Conservation (phyloP, 148 eudicot species). For the Silene conica region DNA sequence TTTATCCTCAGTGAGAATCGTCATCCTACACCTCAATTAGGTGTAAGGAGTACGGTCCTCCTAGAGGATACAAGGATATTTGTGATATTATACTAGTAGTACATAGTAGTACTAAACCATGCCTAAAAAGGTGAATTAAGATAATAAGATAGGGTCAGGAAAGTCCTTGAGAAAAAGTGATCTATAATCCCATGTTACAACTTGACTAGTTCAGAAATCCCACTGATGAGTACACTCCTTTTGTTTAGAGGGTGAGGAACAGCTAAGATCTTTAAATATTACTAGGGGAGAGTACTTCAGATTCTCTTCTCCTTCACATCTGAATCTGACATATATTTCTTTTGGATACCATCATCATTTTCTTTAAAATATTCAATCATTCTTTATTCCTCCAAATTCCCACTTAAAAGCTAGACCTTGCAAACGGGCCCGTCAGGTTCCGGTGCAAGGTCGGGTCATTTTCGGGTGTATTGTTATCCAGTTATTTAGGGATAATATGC, state of each 20-base stretch:
- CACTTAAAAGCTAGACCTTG: too few relatives aligned
- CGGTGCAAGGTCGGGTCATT: too few relatives aligned
- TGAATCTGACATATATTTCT: slow-evolving; percentile 29
- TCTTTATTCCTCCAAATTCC: neutral
- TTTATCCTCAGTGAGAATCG: too few relatives aligned
- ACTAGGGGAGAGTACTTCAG: slow-evolving; percentile 9
- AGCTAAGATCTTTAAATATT: slow-evolving; percentile 29
- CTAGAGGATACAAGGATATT: too few relatives aligned
- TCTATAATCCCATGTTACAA: slow-evolving; percentile 28
- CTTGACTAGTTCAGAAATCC: slow-evolving; percentile 26
- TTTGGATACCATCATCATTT: slow-evolving; percentile 19
- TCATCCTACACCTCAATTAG: too few relatives aligned
- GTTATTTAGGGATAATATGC: too few relatives aligned
- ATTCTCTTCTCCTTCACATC: slow-evolving; percentile 19
- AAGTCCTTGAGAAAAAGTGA: neutral
- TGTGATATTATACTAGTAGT: too few relatives aligned
- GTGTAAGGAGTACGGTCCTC: too few relatives aligned
- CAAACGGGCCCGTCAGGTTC: too few relatives aligned
- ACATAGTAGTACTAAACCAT: neutral
- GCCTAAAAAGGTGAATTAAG: slow-evolving; percentile 1
- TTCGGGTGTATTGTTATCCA: too few relatives aligned
- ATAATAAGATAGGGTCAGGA: slow-evolving; percentile 8
- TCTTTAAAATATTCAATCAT: neutral
- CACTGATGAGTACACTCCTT: slow-evolving; percentile 12
- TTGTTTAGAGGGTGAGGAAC: slow-evolving; percentile 20